Conservation (phyloP, 257 asterid genomes). For the Solanum ahanhuiri region DNA sequence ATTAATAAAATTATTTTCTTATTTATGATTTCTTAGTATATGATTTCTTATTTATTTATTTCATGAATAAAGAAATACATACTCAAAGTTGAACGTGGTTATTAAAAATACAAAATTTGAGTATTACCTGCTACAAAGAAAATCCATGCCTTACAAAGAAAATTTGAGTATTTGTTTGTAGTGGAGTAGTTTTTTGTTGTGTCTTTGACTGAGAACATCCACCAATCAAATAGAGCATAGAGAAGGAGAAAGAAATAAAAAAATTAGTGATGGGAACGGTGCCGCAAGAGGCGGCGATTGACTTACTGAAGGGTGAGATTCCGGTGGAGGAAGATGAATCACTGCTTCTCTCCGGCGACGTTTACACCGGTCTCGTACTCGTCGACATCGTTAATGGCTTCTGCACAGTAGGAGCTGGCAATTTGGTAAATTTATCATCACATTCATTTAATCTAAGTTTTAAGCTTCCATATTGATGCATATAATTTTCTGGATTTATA, state of each 20-base stretch:
- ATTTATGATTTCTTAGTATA: too few species aligned
- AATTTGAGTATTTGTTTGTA: too few species aligned
- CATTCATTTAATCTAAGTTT: neutral
- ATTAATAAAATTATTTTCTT: too few species aligned
- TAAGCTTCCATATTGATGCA: neutral
- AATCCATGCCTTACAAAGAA: too few species aligned
- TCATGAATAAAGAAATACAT: too few species aligned
- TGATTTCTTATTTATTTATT: too few species aligned
- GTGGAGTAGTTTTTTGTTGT: neutral
- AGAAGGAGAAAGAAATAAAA: neutral
- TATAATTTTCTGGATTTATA: neutral
- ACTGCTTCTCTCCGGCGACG: constrained; percentile 42
- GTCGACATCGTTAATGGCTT: constrained; percentile 88
- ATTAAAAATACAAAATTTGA: too few species aligned
- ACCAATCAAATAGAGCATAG: too few species aligned
- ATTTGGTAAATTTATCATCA: constrained; percentile 26
- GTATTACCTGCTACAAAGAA: too few species aligned
- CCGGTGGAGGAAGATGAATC: constrained; percentile 53
- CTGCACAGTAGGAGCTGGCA: constrained; percentile 90
- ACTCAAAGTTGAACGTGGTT: too few species aligned
- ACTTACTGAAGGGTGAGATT: constrained; percentile 37
- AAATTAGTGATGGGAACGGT: neutral
- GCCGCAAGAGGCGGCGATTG: constrained; percentile 8
- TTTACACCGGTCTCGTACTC: constrained; percentile 63
- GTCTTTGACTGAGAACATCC: neutral